Conservation (phyloP, 768 basidiomycete species). For the Phylloporus sp. region DNA sequence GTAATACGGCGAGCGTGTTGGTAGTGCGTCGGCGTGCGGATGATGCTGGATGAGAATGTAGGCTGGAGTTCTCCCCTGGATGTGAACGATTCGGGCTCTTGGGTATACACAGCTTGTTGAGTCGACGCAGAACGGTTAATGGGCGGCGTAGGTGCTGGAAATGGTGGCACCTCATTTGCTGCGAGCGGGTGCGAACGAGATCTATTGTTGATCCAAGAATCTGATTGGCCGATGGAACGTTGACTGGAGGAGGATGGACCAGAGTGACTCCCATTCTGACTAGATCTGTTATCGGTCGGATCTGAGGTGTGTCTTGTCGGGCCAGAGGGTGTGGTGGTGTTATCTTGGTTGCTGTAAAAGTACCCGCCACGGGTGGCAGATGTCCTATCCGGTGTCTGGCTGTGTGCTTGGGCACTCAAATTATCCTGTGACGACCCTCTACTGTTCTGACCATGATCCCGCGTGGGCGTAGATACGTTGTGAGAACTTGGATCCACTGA, state of each 20-base stretch:
- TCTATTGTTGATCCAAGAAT: constrained; percentile 17
- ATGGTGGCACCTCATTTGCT: constrained; percentile 21
- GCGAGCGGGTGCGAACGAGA: constrained; percentile 20
- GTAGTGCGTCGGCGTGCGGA: constrained; percentile 68
- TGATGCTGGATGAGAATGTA: constrained; percentile 65
- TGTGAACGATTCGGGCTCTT: constrained; percentile 46
- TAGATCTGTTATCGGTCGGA: constrained; percentile 12
- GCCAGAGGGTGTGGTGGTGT: constrained; percentile 3
- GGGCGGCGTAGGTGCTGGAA: constrained; percentile 27
- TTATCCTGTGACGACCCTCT: constrained; percentile 13
- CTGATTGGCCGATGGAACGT: constrained; percentile 10
- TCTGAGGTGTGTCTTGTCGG: constrained; percentile 27
- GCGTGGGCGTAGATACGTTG: constrained; percentile 13
- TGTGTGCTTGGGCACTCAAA: constrained; percentile 11
- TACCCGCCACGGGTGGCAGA: constrained; percentile 14
- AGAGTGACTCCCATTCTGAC: constrained; percentile 4
- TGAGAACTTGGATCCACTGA: constrained; percentile 17
- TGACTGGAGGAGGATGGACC: constrained; percentile 19
- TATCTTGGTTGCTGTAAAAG: constrained; percentile 20
- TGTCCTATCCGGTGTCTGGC: constrained; percentile 22
- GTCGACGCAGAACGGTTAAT: constrained; percentile 9
- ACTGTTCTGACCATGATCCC: constrained; percentile 21
- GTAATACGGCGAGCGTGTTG: constrained; percentile 22
- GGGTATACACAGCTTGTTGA: constrained; percentile 15
- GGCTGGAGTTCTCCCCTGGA: constrained; percentile 51